Conservation (phyloP, 2,329 filamentous ascomycete genomes). For the Colletotrichum graminicola region DNA sequence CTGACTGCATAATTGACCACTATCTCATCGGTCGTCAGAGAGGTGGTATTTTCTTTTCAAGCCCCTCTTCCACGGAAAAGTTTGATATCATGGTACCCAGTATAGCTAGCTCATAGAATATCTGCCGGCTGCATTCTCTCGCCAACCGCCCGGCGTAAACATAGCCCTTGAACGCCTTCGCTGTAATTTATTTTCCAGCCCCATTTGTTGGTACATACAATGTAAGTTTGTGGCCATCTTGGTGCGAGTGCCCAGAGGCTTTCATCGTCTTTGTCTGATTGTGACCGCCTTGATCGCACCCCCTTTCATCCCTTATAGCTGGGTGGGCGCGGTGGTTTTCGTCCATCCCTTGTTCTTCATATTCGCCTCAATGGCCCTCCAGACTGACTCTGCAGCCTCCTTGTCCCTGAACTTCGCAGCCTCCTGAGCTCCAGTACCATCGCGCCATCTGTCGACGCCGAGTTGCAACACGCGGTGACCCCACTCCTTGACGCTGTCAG, state of each 20-base stretch:
- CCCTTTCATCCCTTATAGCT: constrained; percentile 12
- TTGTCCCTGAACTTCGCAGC: constrained; percentile 83
- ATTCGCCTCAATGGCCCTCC: constrained; percentile 87
- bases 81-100: constrained; percentile 7
- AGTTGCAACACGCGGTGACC: constrained; percentile 85
- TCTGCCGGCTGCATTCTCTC: background rate
- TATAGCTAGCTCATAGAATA: constrained; percentile 1
- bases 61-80: background rate
- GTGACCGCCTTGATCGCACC: background rate
- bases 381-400: constrained; percentile 93
- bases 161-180: constrained; percentile 37
- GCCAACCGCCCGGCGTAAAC: constrained; percentile 17
- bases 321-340: constrained; percentile 73
- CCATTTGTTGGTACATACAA: constrained; percentile 31
- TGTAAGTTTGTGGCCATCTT: constrained; percentile 1
- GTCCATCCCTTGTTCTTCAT: constrained; percentile 91
- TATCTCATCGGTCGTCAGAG: background rate
- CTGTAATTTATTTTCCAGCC: constrained; percentile 39
- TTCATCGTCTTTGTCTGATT: background rate
- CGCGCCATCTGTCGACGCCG: constrained; percentile 86
- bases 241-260: background rate
- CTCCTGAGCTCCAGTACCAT: constrained; percentile 61
- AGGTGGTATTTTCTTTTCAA: constrained; percentile 1
- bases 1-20: background rate
- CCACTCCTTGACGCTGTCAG: constrained; percentile 84